Evolutionary conservation across 2,329 filamentous ascomycete genomes (phyloP).

Genomic region (Verticillium klebahnii): DNA sequence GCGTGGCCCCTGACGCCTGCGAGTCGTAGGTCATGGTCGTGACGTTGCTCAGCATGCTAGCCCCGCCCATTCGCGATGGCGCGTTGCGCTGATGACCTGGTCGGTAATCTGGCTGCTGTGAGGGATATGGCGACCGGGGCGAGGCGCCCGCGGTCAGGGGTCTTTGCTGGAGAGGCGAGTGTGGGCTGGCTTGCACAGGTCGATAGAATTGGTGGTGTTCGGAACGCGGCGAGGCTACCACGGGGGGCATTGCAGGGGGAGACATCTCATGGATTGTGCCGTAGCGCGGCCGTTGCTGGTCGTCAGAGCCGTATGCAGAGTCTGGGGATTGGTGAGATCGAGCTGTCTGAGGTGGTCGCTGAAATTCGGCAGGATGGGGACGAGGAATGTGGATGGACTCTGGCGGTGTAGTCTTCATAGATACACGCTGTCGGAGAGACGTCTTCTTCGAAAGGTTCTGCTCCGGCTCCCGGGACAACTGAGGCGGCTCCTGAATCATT

Average conservation of each 20-base stretch:
- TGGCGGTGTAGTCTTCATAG: conserved; percentile 46
- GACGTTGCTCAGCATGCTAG: conserved; percentile 54
- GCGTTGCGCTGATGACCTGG: conserved; percentile 40
- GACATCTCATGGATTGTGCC: conserved; percentile 26
- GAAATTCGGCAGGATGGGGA: conserved; percentile 26
- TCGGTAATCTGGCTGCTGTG: conserved; percentile 23
- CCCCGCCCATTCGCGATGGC: conserved; percentile 47
- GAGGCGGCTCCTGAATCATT: conserved; percentile 25
- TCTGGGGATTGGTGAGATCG: conserved; percentile 35
- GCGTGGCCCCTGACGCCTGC: conserved; percentile 24
- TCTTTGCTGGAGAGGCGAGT: conserved; percentile 58
- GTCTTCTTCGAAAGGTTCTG: conserved; percentile 28
- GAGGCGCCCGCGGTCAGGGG: conserved; percentile 47
- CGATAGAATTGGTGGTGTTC: conserved; percentile 58
- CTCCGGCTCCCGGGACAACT: conserved; percentile 2
- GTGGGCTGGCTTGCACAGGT: conserved; percentile 57
- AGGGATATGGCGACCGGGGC: conserved; percentile 12
- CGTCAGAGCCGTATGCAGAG: conserved; percentile 44
- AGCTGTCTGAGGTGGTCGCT: conserved; percentile 24
- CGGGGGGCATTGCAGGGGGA: conserved; percentile 30
- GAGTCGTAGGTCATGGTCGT: conserved; percentile 41
- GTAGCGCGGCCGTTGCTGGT: conserved; percentile 26
- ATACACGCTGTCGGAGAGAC: conserved; percentile 50
- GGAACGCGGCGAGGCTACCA: conserved; percentile 44
- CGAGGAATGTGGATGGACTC: conserved; percentile 51